phyloP scores from a whole-genome alignment of 305 asterid species.

The Fraxinus greggii region DNA sequence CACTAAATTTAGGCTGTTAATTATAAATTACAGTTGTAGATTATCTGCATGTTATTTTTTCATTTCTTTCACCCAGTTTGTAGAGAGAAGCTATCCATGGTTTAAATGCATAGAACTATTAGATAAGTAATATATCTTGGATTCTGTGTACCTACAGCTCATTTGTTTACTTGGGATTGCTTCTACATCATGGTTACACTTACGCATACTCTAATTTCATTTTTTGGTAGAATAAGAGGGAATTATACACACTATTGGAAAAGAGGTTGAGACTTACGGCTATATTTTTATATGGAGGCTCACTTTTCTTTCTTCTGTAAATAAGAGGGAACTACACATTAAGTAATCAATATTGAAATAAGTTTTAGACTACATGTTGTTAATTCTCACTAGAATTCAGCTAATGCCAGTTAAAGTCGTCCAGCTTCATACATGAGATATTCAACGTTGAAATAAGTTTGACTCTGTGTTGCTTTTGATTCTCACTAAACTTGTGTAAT shows the following conservation, averaged over 20 bases:
- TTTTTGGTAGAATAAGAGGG: not conserved
- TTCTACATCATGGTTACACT: not conserved
- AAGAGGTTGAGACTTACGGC: not conserved
- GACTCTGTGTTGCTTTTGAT: constrained; percentile 17
- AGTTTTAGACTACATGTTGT: not conserved
- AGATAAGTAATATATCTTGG: not conserved
- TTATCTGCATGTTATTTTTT: not conserved
- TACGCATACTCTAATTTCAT: not conserved
- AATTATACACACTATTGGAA: not conserved
- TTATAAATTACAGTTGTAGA: not conserved
- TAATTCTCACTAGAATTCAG: not conserved
- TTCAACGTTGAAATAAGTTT: not conserved
- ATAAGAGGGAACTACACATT: not conserved
- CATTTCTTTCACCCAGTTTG: not conserved
- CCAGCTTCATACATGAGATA: not conserved
- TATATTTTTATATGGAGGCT: not conserved
- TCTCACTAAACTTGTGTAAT: constrained; percentile 20
- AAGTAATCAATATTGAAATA: not conserved
- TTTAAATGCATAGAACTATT: not conserved
- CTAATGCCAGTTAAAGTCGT: not conserved
- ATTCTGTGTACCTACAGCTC: not conserved
- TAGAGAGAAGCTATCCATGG: not conserved
- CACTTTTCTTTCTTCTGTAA: not conserved
- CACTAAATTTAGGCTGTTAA: not conserved
- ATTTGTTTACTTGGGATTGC: not conserved